Evolutionary conservation across 1,139 yeast species (phyloP), one percentile per base, ranked within the genome.

Genomic region (Lodderomyces oxycetoniae): DNA sequence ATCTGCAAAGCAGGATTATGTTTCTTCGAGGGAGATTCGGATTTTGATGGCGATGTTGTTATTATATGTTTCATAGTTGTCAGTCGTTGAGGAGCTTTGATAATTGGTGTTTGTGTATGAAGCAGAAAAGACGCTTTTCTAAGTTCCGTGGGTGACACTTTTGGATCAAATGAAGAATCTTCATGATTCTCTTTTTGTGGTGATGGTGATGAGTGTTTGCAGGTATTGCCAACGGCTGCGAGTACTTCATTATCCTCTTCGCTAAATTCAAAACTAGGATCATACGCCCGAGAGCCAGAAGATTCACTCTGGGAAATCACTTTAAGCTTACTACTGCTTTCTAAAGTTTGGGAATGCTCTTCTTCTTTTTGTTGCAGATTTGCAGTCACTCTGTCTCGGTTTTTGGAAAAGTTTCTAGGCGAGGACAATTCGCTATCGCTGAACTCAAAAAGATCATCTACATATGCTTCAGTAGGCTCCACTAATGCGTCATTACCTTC

Each of bases 21-120:
- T 31, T 15, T 28, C 15, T 15, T 25, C 4, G 26, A 7, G 11
- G 15, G 25, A 4, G 21, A 19, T 15, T 17, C 25, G 9, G 22
- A 7, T 15, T 15, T 28, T 10, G 35, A 17, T 13, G 38, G 32
- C 7, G 41, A 38, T 28, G 37, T 25, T 5, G 33, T 22, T 21
- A 33, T 24, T 11, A 36, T 30, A 24, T 32, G 33, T 21, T 33
- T 19, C 30, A 17, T 19, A n/a, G 27, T 22, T 5, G 28, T 16
- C 16, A 17, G 27, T 11, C n/a, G 21, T 11, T 17, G 17, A 4
- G 30, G 19, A 20, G 30, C 21, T 16, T 24, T 30, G 9, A 30
- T n/a, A 13, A 24, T 19, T 19, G 24, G 13, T 11, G 19, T 3
- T 15, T n/a, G 28, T 6, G 22, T 23, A 3, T 21, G 13, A 8